These are phyloP conservation scores for Casuarina glauca DNA, from an alignment of 306 rosid species.

Conservation along the genomic window DNA sequence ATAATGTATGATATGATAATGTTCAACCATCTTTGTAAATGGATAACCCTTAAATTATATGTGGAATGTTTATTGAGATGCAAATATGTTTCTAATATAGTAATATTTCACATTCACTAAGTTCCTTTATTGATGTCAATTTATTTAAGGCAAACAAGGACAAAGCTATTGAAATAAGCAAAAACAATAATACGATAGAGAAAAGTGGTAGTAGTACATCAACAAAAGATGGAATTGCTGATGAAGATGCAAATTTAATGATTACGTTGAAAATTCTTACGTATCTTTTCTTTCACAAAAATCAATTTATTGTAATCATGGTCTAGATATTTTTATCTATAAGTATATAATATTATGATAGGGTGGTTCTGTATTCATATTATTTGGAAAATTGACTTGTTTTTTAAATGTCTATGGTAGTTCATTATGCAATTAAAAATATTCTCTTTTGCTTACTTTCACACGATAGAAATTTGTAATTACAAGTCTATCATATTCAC, in stretches of 20 bases:
- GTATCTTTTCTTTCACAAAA: slow-evolving; percentile 35
- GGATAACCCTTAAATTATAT: background rate
- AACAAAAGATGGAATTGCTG: slow-evolving; percentile 62
- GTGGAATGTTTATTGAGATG: background rate
- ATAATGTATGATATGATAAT: slow-evolving; percentile 4
- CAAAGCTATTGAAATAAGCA: slow-evolving; percentile 54
- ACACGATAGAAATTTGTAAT: background rate
- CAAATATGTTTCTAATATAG: slow-evolving; percentile 10
- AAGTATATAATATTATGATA: background rate
- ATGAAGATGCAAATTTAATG: slow-evolving; percentile 96
- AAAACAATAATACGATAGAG: slow-evolving; percentile 38
- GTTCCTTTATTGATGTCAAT: slow-evolving; percentile 84
- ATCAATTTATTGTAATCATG: slow-evolving; percentile 9
- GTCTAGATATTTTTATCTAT: slow-evolving; percentile 13
- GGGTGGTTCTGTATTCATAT: background rate
- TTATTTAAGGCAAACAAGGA: slow-evolving; percentile 82
- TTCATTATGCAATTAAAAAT: background rate
- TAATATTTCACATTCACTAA: slow-evolving; percentile 39
- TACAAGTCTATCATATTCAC: background rate
- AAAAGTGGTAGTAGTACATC: slow-evolving; percentile 36
- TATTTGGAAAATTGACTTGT: background rate
- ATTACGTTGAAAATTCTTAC: slow-evolving; percentile 94
- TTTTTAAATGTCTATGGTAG: background rate
- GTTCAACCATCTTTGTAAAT: background rate
- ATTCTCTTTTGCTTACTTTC: background rate